A percentile compares a stretch with the other conserved stretches of the same genome.
These are phyloP conservation scores for Coffea canephora DNA, from an alignment of 257 asterid genomes.

Conservation along the genomic window DNA sequence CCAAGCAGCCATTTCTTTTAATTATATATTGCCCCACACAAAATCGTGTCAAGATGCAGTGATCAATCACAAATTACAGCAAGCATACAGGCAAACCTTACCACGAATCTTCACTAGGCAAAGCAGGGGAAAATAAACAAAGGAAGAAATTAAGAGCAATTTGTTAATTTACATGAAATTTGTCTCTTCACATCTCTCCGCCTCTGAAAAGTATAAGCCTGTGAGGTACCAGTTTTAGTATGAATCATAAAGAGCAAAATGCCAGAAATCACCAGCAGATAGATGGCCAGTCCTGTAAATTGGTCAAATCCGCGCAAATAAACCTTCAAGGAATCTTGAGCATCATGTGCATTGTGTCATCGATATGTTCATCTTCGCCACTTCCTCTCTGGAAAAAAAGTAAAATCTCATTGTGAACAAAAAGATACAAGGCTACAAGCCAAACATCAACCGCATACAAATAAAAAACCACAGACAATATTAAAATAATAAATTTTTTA, in stretches of 20 bases:
- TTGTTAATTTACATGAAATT: slow-evolving; percentile 8
- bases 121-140: neutral
- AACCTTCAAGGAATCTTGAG: slow-evolving; percentile 1
- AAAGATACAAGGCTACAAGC: neutral
- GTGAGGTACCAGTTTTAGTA: slow-evolving; percentile 1
- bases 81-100: neutral
- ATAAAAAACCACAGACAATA: neutral
- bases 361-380: slow-evolving; percentile 61
- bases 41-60: neutral
- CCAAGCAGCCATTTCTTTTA: neutral
- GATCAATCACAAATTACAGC: neutral
- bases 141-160: slow-evolving; percentile 1
- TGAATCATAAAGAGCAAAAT: neutral
- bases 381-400: slow-evolving; percentile 64
- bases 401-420: slow-evolving; percentile 5
- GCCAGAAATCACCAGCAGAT: slow-evolving; percentile 4
- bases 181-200: neutral
- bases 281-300: slow-evolving; percentile 2
- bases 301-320: neutral
- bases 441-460: neutral
- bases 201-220: neutral
- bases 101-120: neutral
- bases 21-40: neutral
- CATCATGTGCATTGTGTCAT: neutral
- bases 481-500: no score